Conservation (phyloP, 805 yeast species). For the Dipodascopsis tothii region DNA sequence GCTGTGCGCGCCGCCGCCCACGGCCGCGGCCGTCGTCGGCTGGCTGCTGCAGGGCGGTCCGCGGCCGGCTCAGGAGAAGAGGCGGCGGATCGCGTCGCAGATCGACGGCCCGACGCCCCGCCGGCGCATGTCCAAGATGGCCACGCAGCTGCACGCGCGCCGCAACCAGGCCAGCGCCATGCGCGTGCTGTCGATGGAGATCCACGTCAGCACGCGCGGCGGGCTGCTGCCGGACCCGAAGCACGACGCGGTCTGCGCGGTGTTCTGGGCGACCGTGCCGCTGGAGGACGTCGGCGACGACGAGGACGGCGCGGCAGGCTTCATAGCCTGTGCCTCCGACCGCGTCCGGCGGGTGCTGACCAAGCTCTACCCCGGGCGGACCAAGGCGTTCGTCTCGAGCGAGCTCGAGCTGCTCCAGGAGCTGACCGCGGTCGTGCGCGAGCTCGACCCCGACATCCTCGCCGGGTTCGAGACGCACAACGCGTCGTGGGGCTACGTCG, state of each 20-base stretch:
- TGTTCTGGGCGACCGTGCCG: constrained; percentile 50
- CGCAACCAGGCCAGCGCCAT: constrained; percentile 31
- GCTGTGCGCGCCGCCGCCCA: constrained; percentile 45
- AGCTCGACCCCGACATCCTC: constrained; percentile 78
- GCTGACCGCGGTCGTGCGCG: constrained; percentile 48
- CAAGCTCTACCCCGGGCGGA: constrained; percentile 30
- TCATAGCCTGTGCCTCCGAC: too few relatives aligned
- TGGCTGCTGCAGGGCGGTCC: too few relatives aligned
- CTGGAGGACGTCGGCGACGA: constrained; percentile 4
- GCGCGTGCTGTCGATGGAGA: constrained; percentile 57
- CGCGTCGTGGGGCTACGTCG: constrained; percentile 82
- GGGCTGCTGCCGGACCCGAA: constrained; percentile 58
- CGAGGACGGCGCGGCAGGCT: too few relatives aligned
- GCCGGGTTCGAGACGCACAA: constrained; percentile 78
- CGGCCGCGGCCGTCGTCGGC: constrained; percentile 32
- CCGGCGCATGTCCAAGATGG: not conserved
- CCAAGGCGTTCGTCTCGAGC: constrained; percentile 38
- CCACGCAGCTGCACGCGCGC: constrained; percentile 29
- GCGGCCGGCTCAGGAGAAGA: too few relatives aligned
- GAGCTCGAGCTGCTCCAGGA: constrained; percentile 56
- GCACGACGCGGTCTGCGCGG: constrained; percentile 48
- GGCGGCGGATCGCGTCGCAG: constrained; percentile 26
- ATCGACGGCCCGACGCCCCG: constrained; percentile 20
- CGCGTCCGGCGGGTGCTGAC: not conserved
- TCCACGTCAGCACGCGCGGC: constrained; percentile 51